Evolutionary conservation across 805 yeast genomes (phyloP).

Genomic region (Suhomyces xylopsoci): DNA sequence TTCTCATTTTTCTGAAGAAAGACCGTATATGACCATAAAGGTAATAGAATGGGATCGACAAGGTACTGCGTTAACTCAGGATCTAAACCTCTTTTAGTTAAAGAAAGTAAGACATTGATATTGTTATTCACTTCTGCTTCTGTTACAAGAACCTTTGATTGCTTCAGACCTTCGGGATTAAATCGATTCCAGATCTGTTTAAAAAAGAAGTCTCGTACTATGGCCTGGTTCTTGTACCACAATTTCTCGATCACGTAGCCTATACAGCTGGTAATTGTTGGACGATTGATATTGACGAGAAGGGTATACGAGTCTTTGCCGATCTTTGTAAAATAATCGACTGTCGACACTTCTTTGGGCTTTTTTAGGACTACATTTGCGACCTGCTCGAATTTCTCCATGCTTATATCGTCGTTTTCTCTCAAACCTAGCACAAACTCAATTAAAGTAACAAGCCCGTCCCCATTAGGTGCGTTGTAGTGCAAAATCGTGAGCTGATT

Average conservation of each 20-base stretch:
- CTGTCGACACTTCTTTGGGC: conserved; percentile 50
- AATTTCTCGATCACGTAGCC: conserved; percentile 52
- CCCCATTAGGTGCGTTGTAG: conserved; percentile 45
- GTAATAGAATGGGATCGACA: conserved; percentile 29
- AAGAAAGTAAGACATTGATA: conserved; percentile 62
- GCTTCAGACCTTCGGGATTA: conserved; percentile 28
- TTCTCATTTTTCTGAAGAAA: conserved; percentile 31
- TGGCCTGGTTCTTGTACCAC: conserved; percentile 47
- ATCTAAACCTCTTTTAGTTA: conserved; percentile 43
- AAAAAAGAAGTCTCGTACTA: conserved; percentile 60
- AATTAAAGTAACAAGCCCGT: conserved; percentile 71
- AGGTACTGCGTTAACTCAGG: conserved; percentile 21
- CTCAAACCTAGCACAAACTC: conserved; percentile 78
- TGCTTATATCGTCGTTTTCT: conserved; percentile 64
- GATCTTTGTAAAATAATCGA: conserved; percentile 53
- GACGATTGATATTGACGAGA: conserved; percentile 57
- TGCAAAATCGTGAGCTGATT: conserved; percentile 53
- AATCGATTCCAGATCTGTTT: conserved; percentile 46
- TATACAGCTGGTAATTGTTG: conserved; percentile 55
- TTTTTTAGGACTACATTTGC: conserved; percentile 61
- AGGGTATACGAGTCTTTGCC: conserved; percentile 63
- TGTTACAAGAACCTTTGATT: conserved; percentile 28
- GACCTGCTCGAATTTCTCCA: conserved; percentile 64
- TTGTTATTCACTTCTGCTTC: conserved; percentile 57
- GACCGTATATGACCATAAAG: conserved; percentile 46